Evolutionary conservation across 352 stramenopile genomes (phyloP).

Genomic region (Aphanomyces stellatus): DNA sequence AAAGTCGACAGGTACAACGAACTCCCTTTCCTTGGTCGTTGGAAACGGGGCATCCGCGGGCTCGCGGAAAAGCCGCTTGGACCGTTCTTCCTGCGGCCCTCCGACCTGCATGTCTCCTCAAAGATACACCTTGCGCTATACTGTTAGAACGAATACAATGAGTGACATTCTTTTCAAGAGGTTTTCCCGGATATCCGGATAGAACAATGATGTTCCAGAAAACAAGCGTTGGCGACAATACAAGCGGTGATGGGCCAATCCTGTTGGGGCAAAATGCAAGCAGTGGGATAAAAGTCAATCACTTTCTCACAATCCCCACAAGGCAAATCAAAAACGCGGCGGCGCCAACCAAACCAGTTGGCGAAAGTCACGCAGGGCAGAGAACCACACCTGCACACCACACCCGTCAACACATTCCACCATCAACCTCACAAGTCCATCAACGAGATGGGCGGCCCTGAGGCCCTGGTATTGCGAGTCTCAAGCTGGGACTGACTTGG

Average conservation of each 20-base stretch:
- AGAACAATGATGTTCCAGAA: no score
- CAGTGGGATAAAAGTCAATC: no score
- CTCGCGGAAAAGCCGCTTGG: neutral
- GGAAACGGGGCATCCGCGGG: neutral
- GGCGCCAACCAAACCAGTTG: no score
- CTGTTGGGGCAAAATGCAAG: neutral
- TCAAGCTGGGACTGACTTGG: no score
- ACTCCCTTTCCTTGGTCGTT: slow-evolving; percentile 4
- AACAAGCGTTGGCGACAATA: neutral
- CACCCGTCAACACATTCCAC: no score
- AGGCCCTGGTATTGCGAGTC: no score
- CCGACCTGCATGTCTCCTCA: slow-evolving; percentile 3
- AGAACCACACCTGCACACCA: no score
- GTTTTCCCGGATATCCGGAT: neutral
- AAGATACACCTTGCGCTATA: neutral
- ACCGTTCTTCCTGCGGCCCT: slow-evolving; percentile 10
- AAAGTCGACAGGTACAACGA: slow-evolving; percentile 12
- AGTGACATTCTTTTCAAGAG: neutral
- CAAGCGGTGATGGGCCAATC: neutral
- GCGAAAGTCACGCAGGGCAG: no score
- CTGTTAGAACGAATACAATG: neutral
- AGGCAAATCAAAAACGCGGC: no score
- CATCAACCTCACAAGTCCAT: no score
- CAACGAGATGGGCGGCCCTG: no score
- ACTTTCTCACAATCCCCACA: no score